A percentile compares a stretch with the other conserved stretches of the same genome.
Evolutionary conservation across 2,329 filamentous ascomycete genomes (phyloP).

Genomic region (Fusarium mundagurra): DNA sequence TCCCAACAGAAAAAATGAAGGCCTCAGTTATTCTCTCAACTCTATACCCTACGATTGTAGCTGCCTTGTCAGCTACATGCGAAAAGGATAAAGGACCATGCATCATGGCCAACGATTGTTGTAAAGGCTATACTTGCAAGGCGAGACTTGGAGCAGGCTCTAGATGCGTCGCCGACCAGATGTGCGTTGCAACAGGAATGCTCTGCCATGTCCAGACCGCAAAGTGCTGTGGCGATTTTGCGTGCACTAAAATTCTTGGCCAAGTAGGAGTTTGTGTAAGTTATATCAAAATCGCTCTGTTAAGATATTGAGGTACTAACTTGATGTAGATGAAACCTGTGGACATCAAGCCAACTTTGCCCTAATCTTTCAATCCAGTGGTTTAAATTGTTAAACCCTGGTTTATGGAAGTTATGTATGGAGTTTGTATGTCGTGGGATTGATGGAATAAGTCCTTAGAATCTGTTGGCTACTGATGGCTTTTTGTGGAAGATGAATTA

Average conservation of each 20-base stretch:
- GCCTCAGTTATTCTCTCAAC: not conserved
- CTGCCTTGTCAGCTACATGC: not conserved
- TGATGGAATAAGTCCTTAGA: accelerated
- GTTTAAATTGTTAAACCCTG: accelerated
- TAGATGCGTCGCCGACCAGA: not conserved
- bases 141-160: not conserved
- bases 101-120: not conserved
- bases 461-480: not conserved
- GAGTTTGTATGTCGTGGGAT: no score
- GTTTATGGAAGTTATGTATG: no score
- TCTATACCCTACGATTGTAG: not conserved
- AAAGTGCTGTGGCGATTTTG: not conserved
- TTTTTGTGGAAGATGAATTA: not conserved
- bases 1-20: not conserved
- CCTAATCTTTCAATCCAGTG: accelerated
- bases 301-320: not conserved
- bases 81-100: not conserved
- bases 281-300: accelerated
- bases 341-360: not conserved
- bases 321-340: not conserved
- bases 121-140: not conserved
- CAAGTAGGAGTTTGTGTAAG: not conserved
- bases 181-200: not conserved
- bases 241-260: not conserved
- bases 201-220: not conserved